These are phyloP conservation scores for Phytopythium boreale DNA, from an alignment of 352 stramenopile genomes.

Conservation along the genomic window DNA sequence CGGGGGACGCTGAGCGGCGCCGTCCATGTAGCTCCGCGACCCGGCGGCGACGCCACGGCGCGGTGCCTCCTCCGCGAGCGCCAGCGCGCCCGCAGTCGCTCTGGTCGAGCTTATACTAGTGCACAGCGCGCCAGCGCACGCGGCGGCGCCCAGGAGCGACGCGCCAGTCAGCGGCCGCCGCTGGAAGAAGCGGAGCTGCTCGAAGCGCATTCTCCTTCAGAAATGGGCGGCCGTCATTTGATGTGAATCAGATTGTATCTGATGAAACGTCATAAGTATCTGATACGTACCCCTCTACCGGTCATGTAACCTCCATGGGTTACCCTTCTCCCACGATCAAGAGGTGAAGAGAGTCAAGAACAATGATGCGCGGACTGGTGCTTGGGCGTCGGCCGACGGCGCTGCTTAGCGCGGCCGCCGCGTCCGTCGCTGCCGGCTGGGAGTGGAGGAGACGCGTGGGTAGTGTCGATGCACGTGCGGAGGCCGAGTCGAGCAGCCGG, in stretches of 20 bases:
- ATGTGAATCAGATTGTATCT: neutral
- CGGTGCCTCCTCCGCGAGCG: neutral
- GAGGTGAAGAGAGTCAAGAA: neutral
- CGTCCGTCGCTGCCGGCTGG: neutral
- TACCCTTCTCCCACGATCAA: too few relatives aligned
- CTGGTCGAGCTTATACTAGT: neutral
- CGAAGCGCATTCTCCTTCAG: neutral
- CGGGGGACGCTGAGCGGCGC: neutral
- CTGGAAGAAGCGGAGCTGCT: neutral
- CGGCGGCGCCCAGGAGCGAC: constrained; percentile 1
- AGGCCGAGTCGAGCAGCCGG: constrained; percentile 6
- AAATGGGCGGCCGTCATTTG: too few relatives aligned
- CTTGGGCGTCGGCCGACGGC: neutral
- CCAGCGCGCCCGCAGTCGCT: neutral
- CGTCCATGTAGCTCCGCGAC: constrained; percentile 3
- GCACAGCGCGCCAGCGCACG: neutral
- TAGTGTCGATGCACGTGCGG: neutral
- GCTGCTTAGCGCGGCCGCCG: constrained; percentile 2
- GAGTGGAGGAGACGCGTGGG: neutral
- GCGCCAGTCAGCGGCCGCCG: neutral
- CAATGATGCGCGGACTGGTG: neutral
- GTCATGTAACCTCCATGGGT: too few relatives aligned
- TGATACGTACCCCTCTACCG: neutral
- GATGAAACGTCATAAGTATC: neutral
- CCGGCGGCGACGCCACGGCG: neutral